Evolutionary conservation across 495 filamentous ascomycete species (phyloP).

Genomic region (Thermochaetoides thermophila): DNA sequence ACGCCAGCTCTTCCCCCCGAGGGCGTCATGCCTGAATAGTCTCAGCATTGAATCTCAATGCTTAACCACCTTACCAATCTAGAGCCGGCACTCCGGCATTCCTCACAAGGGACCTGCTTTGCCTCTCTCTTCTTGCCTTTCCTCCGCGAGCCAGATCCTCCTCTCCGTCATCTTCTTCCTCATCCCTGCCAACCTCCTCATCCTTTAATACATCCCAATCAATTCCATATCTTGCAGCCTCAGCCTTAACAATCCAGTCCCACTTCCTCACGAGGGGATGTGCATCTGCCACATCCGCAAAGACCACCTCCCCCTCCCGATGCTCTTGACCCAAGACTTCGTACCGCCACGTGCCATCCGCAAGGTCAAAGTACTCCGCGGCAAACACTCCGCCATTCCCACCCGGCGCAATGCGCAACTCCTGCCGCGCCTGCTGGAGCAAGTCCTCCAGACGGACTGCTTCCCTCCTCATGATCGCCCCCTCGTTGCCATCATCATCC

Average conservation of each 20-base stretch:
- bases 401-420: too few relatives aligned
- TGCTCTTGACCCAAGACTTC: slow-evolving; percentile 26
- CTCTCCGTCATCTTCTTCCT: slow-evolving; percentile 3
- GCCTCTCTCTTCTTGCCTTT: slow-evolving; percentile 4
- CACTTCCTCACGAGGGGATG: slow-evolving; percentile 48
- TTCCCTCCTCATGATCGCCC: slow-evolving; percentile 1
- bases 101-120: slow-evolving; percentile 1
- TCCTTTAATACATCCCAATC: slow-evolving; percentile 21
- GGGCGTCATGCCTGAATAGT: too few relatives aligned
- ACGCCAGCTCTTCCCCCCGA: too few relatives aligned
- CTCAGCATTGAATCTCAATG: too few relatives aligned
- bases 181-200: slow-evolving; percentile 6
- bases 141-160: not conserved
- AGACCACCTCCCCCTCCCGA: slow-evolving; percentile 22
- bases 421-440: slow-evolving; percentile 37
- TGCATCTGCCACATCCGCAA: slow-evolving; percentile 36
- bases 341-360: slow-evolving; percentile 50
- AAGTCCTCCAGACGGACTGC: slow-evolving; percentile 21
- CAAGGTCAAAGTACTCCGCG: slow-evolving; percentile 36
- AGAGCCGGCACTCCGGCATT: too few relatives aligned
- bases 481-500: not conserved
- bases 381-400: slow-evolving; percentile 46
- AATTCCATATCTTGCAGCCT: slow-evolving; percentile 29
- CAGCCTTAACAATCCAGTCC: slow-evolving; percentile 26
- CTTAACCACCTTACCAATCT: too few relatives aligned